These are phyloP conservation scores for Neopestalotiopsis clavispora DNA, from an alignment of 2,329 filamentous ascomycete genomes.

Conservation along the genomic window DNA sequence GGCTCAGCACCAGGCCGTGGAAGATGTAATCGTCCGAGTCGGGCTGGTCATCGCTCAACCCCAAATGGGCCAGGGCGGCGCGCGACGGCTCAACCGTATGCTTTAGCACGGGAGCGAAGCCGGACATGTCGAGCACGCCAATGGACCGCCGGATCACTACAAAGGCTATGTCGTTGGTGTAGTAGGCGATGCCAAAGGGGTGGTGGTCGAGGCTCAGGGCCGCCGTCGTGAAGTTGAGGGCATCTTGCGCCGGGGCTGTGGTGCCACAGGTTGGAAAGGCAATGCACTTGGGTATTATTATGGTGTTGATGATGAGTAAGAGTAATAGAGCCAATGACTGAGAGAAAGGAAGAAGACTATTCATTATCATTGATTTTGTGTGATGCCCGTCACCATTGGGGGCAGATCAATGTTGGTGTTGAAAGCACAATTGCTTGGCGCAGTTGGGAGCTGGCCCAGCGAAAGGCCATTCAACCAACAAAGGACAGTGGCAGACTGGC, in stretches of 20 bases:
- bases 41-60: neutral
- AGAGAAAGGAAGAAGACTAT: neutral
- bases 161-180: slow-evolving; percentile 9
- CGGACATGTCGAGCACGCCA: slow-evolving; percentile 1
- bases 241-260: neutral
- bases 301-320: neutral
- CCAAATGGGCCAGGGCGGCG: neutral
- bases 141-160: neutral
- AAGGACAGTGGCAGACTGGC: no score
- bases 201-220: slow-evolving; percentile 5
- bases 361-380: neutral
- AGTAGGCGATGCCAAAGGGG: slow-evolving; percentile 13
- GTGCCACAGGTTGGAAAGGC: neutral
- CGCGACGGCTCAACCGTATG: neutral
- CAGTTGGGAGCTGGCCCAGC: no score
- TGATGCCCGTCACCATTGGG: neutral
- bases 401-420: neutral
- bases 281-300: neutral
- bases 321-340: neutral
- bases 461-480: no score
- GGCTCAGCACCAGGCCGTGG: slow-evolving; percentile 1
- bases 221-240: slow-evolving; percentile 3
- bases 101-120: neutral
- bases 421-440: neutral
- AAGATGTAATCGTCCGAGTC: slow-evolving; percentile 10